Base-by-base conservation (phyloP, 139 green algal genomes). In the Chlamydomonas sphaeroides region DNA sequence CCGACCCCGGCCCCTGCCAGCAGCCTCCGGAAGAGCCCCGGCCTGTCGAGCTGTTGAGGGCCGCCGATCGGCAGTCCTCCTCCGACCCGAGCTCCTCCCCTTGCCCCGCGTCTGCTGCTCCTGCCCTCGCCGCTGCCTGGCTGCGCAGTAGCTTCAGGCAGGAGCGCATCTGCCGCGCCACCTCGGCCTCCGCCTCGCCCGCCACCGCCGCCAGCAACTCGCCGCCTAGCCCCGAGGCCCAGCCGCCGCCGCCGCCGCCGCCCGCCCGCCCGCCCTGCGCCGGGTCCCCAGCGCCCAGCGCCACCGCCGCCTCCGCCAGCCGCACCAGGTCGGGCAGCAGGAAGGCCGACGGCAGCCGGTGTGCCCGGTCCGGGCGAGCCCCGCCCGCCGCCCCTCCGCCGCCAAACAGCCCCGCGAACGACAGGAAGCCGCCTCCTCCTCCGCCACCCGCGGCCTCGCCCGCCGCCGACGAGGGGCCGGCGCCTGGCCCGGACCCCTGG, bases 231-330 rank as follows among this genome's bases (percentile, higher is more conserved):
- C 33, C 65, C 57, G 8, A n/a, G 33, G 1, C 66, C 38, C 39
- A 26, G 17, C 25, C 66, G 1, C 66, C 66, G 21, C 38, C 38
- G 28, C 67, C 65, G 36, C 41, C 18, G 41, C 35, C 67, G 15
- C 32, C 67, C 4, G 15, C 41, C 42, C 20, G 26, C 32, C 59
- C 30, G 5, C 59, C 7, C 26, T 11, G n/a, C 30, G n/a, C 61
- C 30, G 61, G n/a, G 3, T 15, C 1, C 3, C 63, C 35, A 11
- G 18, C 59, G 17, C 62, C 75, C 53, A 82, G 75, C 42, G 57
- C 25, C 41, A 65, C 62, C 75, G 75, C 62, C 42, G 75, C 75
- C 62, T 20, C 61, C 75, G 75, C 75, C 39, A 82, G 75, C 61
- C 42, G n/a, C 62, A n/a, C 42, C 42, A 82, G 25, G 15, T 82